These are phyloP conservation scores for Aspergillus sp. DNA, from an alignment of 2,329 filamentous ascomycete species.

Conservation along the genomic window DNA sequence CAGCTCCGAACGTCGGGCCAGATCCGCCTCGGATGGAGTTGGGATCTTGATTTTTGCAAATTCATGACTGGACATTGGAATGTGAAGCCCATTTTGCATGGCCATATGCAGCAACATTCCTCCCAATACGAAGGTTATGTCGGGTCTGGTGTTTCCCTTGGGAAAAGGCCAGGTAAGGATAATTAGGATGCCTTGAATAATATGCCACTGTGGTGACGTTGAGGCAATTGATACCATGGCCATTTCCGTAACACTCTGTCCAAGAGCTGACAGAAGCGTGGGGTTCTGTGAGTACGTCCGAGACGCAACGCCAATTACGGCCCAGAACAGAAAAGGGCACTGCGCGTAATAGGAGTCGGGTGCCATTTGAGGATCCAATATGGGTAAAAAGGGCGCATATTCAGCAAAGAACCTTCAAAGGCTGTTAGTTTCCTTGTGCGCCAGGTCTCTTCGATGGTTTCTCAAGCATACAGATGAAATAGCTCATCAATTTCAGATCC, in stretches of 20 bases:
- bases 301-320: slow-evolving; percentile 48
- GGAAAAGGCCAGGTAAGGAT: slow-evolving; percentile 44
- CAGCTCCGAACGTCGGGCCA: slow-evolving; percentile 37
- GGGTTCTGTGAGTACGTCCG: slow-evolving; percentile 40
- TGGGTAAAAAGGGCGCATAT: slow-evolving; percentile 39
- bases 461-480: slow-evolving; percentile 31
- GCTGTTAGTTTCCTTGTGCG: background rate
- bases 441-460: background rate
- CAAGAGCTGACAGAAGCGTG: slow-evolving; percentile 36
- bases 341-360: slow-evolving; percentile 76
- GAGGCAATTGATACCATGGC: slow-evolving; percentile 35
- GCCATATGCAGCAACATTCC: slow-evolving; percentile 42
- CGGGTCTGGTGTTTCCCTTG: slow-evolving; percentile 30
- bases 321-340: slow-evolving; percentile 82
- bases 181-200: slow-evolving; percentile 38
- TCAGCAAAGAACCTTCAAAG: slow-evolving; percentile 36
- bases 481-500: slow-evolving; percentile 39
- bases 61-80: slow-evolving; percentile 44
- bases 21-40: slow-evolving; percentile 33
- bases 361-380: slow-evolving; percentile 50
- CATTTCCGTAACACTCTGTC: slow-evolving; percentile 36
- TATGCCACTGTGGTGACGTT: slow-evolving; percentile 31
- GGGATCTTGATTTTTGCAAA: slow-evolving; percentile 37
- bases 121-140: slow-evolving; percentile 37
- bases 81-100: slow-evolving; percentile 45